These are phyloP conservation scores for Amniculicola lignicola DNA, from an alignment of 495 filamentous ascomycete genomes.

Conservation along the genomic window DNA sequence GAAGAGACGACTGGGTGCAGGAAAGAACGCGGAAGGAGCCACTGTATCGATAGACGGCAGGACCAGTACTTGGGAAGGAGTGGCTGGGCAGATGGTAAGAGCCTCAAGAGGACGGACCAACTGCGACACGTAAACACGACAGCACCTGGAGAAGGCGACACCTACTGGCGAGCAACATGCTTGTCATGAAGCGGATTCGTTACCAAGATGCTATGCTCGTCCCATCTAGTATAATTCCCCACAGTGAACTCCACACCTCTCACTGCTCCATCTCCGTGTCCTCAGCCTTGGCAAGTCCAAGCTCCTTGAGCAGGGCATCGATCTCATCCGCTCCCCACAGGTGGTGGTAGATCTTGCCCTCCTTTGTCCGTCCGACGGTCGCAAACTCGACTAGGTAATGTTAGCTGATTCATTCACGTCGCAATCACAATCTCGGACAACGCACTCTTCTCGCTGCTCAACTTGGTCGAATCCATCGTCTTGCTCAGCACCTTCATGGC, in stretches of 20 bases:
- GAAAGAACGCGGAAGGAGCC: not conserved
- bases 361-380: slow-evolving; percentile 91
- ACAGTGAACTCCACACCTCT: not conserved
- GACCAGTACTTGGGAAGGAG: too few species aligned
- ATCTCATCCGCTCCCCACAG: slow-evolving; percentile 98
- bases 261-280: slow-evolving; percentile 28
- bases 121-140: not conserved
- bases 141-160: not conserved
- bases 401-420: too few species aligned
- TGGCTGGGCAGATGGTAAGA: too few species aligned
- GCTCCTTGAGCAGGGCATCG: slow-evolving; percentile 86
- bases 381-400: slow-evolving; percentile 82
- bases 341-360: slow-evolving; percentile 95
- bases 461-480: slow-evolving; percentile 98
- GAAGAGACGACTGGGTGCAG: not conserved
- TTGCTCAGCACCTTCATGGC: slow-evolving; percentile 99
- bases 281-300: slow-evolving; percentile 74
- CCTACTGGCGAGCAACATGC: not conserved
- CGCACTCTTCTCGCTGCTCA: slow-evolving; percentile 98
- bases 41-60: too few species aligned
- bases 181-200: not conserved
- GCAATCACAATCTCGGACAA: slow-evolving; percentile 8
- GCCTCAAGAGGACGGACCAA: not conserved
- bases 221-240: slow-evolving; percentile 20
- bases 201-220: not conserved